phyloP scores from a whole-genome alignment of 768 basidiomycete species.

The Lentinula detonsa region DNA sequence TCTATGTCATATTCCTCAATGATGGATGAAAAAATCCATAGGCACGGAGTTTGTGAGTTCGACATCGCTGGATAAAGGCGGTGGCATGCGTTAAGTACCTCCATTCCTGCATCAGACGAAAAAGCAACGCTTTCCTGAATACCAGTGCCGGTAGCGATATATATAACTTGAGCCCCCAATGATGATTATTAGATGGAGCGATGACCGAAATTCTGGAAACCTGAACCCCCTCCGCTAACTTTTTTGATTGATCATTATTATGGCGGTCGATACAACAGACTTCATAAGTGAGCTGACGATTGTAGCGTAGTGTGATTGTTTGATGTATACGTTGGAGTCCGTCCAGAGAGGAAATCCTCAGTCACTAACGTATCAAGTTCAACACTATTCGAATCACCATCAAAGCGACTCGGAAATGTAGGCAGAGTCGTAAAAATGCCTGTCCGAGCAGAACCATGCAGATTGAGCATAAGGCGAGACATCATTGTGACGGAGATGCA shows the following conservation, averaged over 20 bases:
- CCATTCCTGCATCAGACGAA: neutral
- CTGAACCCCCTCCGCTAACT: no score
- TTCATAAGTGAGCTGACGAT: neutral
- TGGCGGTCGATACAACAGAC: neutral
- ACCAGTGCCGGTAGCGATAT: no score
- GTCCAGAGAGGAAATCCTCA: neutral
- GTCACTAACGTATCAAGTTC: slow-evolving; percentile 24
- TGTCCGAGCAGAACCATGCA: slow-evolving; percentile 33
- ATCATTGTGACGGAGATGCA: slow-evolving; percentile 48
- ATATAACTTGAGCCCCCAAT: no score
- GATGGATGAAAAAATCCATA: neutral
- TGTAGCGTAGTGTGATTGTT: neutral
- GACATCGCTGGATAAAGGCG: neutral
- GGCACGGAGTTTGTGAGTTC: neutral
- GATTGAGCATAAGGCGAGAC: slow-evolving; percentile 52
- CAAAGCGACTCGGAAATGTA: neutral
- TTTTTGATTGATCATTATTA: no score
- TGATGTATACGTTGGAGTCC: neutral
- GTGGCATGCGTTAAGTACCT: neutral
- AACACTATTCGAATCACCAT: slow-evolving; percentile 4
- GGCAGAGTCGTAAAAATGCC: slow-evolving; percentile 20
- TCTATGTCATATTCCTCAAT: neutral
- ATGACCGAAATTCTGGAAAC: no score
- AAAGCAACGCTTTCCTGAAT: neutral
- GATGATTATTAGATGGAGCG: no score